Percentiles rank a stretch among this genome's conserved stretches.
Evolutionary conservation across 1,139 yeast genomes (phyloP).

Genomic region (Yamadazyma aaseri): DNA sequence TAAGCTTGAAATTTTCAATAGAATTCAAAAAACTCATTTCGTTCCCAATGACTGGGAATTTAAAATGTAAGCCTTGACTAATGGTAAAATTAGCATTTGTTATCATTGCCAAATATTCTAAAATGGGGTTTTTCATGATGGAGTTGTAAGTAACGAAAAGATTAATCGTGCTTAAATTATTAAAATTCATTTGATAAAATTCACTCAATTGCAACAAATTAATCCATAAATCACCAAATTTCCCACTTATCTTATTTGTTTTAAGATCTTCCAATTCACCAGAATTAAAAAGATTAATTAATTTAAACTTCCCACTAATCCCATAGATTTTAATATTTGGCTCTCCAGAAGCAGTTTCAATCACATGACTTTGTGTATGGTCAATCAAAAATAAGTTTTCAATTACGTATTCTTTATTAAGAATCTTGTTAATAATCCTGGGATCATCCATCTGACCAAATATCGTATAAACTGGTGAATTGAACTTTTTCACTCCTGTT

Average conservation of each 20-base stretch:
- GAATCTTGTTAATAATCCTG: conserved; percentile 58
- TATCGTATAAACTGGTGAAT: conserved; percentile 72
- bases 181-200: conserved; percentile 24
- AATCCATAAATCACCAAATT: conserved; percentile 75
- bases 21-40: conserved; percentile 63
- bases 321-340: conserved; percentile 59
- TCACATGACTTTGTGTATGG: conserved; percentile 46
- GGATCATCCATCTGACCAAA: conserved; percentile 80
- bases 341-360: conserved; percentile 34
- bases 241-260: conserved; percentile 42
- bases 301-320: conserved; percentile 68
- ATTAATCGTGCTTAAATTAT: conserved; percentile 44
- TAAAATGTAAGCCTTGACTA: conserved; percentile 69
- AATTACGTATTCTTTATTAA: conserved; percentile 49
- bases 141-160: conserved; percentile 69
- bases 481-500: conserved; percentile 43
- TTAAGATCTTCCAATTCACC: conserved; percentile 38
- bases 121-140: conserved; percentile 59
- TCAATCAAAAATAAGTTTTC: conserved; percentile 63
- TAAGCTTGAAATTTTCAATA: conserved; percentile 61
- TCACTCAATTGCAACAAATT: conserved; percentile 71
- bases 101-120: conserved; percentile 66
- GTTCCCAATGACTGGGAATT: conserved; percentile 70
- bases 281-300: conserved; percentile 67
- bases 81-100: conserved; percentile 72